Evolutionary conservation across 768 basidiomycete genomes (phyloP), one percentile per base, ranked within the genome.

Genomic region (Scleroderma citrinum): DNA sequence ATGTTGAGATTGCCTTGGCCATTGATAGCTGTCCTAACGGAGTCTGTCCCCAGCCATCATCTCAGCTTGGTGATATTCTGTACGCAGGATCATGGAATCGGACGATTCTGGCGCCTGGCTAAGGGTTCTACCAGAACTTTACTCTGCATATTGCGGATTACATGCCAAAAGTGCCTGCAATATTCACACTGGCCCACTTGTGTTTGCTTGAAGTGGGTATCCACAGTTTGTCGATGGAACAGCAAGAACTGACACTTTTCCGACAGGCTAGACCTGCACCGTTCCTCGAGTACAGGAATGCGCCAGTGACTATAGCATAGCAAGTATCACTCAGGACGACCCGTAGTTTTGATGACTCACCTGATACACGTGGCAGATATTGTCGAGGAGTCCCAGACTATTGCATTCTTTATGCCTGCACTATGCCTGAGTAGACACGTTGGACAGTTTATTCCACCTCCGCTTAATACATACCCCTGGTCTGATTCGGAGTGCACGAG

Each of bases 1-100:
- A 59, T 31, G 57, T 58, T 30, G 57, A 51, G n/a, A 58, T 52
- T 38, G 50, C 46, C 16, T 43, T 51, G 8, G 46, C 37, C 5
- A 36, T 54, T n/a, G 4, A 48, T n/a, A 20, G 11, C 36, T 54
- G 46, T 46, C 7, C 6, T 23, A 45, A 51, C 30, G 53, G 30
- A 1, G 12, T 17, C 3, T 51, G 53, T 35, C 46, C 53, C 17
- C 20, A 29, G 16, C 50, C 46, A 24, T 41, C 51, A 21, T 31
- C 45, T 2, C 45, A 36, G 20, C 50, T 58, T n/a, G 57, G 56
- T n/a, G 24, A 30, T 10, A 43, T 38, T 11, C 36, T 53, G 3
- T 50, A 53, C 30, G 41, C 46, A n/a, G 49, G 55, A 6, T 32
- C 49, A n/a, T 53, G 41, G 46, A 50, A 36, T 5, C 53, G 46